phyloP scores from a whole-genome alignment of 2,329 filamentous ascomycete genomes.

The Apiospora phragmitis region DNA sequence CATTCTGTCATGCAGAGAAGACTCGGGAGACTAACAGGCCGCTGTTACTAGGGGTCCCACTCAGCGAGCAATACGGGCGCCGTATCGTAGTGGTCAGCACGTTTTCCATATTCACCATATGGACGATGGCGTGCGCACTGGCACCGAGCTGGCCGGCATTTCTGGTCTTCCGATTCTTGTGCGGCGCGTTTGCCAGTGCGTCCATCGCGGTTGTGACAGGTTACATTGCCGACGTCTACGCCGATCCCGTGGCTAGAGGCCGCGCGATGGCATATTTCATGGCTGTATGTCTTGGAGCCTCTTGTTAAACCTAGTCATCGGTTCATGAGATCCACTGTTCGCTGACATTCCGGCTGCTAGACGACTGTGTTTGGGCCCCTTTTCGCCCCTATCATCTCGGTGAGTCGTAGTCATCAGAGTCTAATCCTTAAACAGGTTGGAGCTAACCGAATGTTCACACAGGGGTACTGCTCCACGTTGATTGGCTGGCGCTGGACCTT shows the following conservation, averaged over 20 bases:
- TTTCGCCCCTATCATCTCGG: conserved; percentile 62
- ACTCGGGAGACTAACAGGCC: too few species aligned
- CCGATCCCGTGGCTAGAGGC: conserved; percentile 54
- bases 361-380: conserved; percentile 66
- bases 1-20: too few species aligned
- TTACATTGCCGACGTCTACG: conserved; percentile 67
- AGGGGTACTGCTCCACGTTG: conserved; percentile 56
- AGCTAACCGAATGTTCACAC: not conserved
- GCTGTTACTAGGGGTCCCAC: conserved; percentile 55
- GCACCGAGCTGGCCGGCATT: conserved; percentile 53
- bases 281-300: conserved; percentile 44
- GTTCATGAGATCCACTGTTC: not conserved
- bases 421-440: not conserved
- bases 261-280: conserved; percentile 65
- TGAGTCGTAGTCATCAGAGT: not conserved
- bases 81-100: conserved; percentile 45
- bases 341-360: conserved; percentile 28
- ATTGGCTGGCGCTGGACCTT: conserved; percentile 71
- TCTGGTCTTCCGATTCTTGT: conserved; percentile 55
- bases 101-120: conserved; percentile 49
- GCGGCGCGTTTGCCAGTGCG: conserved; percentile 54
- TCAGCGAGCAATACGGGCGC: conserved; percentile 66
- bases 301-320: too few species aligned
- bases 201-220: conserved; percentile 64
- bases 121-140: conserved; percentile 57